These are phyloP conservation scores for Edaphochlamys debaryana DNA, from an alignment of 139 green algal species.

Conservation along the genomic window DNA sequence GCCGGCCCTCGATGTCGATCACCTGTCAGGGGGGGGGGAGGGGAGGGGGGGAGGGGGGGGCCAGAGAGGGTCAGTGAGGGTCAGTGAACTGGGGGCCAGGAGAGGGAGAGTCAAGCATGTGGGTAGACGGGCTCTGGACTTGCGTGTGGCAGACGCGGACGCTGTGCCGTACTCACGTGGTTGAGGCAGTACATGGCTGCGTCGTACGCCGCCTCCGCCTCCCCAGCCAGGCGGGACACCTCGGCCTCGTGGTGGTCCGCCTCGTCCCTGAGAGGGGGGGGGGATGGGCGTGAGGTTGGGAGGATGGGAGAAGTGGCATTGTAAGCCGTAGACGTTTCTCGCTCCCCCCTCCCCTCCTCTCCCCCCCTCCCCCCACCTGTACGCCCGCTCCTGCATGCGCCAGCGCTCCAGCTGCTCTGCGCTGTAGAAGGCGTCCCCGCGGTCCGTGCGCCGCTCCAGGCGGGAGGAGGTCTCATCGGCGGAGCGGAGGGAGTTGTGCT, in stretches of 20 bases:
- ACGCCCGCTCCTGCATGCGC: constrained; percentile 4
- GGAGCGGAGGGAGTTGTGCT: background rate
- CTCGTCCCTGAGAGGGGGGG: constrained; percentile 2
- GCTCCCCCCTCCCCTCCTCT: too few species aligned
- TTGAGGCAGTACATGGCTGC: constrained; percentile 35
- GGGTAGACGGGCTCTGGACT: too few species aligned
- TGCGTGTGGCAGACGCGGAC: too few species aligned
- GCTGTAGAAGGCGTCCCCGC: constrained; percentile 25
- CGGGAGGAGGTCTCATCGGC: constrained; percentile 12
- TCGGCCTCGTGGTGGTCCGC: background rate
- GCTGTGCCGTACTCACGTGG: too few species aligned
- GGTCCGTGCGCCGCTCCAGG: constrained; percentile 27
- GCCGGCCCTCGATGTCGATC: too few species aligned
- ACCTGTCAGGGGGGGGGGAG: background rate
- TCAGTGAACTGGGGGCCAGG: too few species aligned
- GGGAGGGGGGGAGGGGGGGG: background rate
- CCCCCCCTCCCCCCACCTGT: constrained; percentile 2
- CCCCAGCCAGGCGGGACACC: constrained; percentile 1
- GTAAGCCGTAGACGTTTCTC: too few species aligned
- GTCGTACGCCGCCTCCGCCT: constrained; percentile 30
- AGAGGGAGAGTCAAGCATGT: too few species aligned
- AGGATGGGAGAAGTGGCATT: too few species aligned
- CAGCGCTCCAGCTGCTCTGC: constrained; percentile 19
- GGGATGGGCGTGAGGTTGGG: background rate
- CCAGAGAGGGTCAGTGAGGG: too few species aligned